phyloP scores from a whole-genome alignment of 2,329 filamentous ascomycete genomes.

The Claviceps fusiformis region DNA sequence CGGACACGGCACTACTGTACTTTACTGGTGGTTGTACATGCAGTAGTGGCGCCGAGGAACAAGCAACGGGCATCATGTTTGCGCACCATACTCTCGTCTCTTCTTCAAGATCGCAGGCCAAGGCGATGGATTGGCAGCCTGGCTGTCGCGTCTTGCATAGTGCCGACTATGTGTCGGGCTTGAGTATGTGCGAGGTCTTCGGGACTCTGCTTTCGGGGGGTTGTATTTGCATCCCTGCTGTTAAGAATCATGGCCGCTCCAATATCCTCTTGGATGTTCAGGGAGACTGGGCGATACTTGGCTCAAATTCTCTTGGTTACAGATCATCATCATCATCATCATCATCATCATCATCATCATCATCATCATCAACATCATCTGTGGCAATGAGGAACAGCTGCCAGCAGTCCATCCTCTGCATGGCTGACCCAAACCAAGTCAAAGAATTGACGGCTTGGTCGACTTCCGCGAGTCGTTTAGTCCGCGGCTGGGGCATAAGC shows the following conservation, averaged over 20 bases:
- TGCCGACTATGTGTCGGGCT: background rate
- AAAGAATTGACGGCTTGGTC: background rate
- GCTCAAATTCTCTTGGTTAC: background rate
- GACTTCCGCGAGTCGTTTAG: background rate
- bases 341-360: too few species aligned
- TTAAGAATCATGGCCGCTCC: background rate
- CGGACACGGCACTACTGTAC: background rate
- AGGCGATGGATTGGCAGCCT: background rate
- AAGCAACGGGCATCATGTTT: background rate
- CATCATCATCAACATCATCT: too few species aligned
- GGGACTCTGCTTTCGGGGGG: constrained; percentile 1
- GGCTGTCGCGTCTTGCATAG: background rate
- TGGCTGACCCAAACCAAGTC: background rate
- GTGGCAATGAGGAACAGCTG: background rate
- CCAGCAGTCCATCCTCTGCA: background rate
- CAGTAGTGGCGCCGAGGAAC: background rate
- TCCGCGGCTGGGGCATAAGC: constrained; percentile 1
- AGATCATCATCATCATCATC: too few species aligned
- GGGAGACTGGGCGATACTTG: background rate
- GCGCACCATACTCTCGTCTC: background rate
- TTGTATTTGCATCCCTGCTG: background rate
- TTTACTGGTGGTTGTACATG: background rate
- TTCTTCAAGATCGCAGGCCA: background rate
- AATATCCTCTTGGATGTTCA: background rate
- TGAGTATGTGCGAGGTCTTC: constrained; percentile 1